Base-by-base conservation (phyloP, 129 eudicot species). In the Chrysanthemum lavandulifolium region DNA sequence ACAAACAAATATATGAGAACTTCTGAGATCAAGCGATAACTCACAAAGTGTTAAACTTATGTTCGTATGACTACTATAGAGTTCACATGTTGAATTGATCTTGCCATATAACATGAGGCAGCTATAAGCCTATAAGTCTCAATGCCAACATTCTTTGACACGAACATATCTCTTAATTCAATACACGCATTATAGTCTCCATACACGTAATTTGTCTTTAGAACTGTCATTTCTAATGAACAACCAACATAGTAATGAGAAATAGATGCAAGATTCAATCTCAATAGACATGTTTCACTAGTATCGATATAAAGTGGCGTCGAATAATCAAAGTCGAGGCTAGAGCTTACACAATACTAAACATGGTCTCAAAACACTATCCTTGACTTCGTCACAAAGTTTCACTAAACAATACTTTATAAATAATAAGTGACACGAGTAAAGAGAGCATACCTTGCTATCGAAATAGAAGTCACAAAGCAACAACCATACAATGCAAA, bases 401-500 rank as follows among this genome's bases (percentile, higher is more conserved):
- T 45, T 23, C 40, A 40, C 67, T 50, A 29, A 55, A 21, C 59
- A 15, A 13, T 31, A 36, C 7, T 27, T 59, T 0, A 58, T 21
- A 21, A 3, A 55, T 15, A 15, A 67, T 4, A 3, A 5, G 33
- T 54, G 18, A 13, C 66, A 18, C 72, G 4, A 23, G 51, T 12
- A 40, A 13, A 54, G 67, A 65, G 13, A 71, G 12, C 88, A 78
- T 76, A 79, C 90, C 78, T 16, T 67, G 7, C 43, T 58, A 49
- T 13, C 16, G n/a, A 1, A 12, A 0, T 0, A 27, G 14, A 65
- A 31, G 10, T 92, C 86, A 94, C 79, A 90, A 84, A 64, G 73
- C 85, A 77, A 89, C 91, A 0, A 88, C 90, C 80, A 89, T 67
- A 74, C 98, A 92, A 67, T 89, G 92, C 55, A 87, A 86, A 79